Base-by-base conservation (phyloP, 768 basidiomycete species). In the Nevesoporus exiguus region DNA sequence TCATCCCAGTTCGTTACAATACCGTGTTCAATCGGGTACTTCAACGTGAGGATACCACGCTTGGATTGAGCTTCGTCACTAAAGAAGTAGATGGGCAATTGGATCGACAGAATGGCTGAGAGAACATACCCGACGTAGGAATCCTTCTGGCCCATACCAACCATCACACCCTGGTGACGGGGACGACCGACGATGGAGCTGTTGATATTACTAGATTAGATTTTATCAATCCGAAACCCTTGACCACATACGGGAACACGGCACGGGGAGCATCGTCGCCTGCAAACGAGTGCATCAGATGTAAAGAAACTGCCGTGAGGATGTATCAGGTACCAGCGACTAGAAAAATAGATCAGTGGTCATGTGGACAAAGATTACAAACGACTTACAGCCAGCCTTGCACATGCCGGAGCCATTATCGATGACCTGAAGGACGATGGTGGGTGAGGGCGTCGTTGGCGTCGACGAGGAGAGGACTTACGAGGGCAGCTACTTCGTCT, bases 371-470 rank as follows among this genome's bases (percentile, higher is more conserved):
- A 31, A 36, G 47, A 57, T 46, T 30, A 25, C 52, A 52, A 63
- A 62, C 60, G 36, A 86, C 88, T 66, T 73, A 92, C 90, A 93
- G 77, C 97, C 96, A 84, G 96, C 96, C 80, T 98, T 98, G 88
- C 95, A 98, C 95, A 98, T 98, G 76, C 95, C 96, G 70, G 95
- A 98, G 70, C 92, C 93, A 74, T 91, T 91, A 75, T 93, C 88
- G 71, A 90, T 88, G 74, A 91, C 89, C 88, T 89, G 47, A n/a
- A 2, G 14, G 60, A 17, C 29, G 45, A 22, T 27, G 27, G 37
- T 47, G 15, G 19, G 37, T 61, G 37, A 56, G 43, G 22, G 21
- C 9, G 40, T 19, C 15, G 42, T 44, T n/a, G 7, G 27, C 41
- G 55, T 42, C 19, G 57, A 42, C 36, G 25, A 29, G 39, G 1